A percentile compares a stretch with the other conserved stretches of the same genome.
phyloP scores from a whole-genome alignment of 192 early-diverging fungal species.

The Coemansia sp. region DNA sequence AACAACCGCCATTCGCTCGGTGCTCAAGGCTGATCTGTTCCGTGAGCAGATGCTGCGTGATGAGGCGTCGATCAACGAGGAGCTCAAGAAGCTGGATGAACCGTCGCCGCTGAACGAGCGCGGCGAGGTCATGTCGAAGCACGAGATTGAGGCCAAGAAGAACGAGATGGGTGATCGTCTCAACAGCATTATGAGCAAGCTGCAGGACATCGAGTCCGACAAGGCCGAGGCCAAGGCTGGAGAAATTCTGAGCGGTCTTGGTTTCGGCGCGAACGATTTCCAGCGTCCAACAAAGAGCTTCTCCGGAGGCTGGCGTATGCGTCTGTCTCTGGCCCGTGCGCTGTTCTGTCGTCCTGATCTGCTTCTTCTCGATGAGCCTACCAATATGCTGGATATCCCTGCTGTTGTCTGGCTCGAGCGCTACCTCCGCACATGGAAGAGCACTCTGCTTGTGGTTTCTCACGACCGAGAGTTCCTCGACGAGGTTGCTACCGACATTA shows the following conservation, averaged over 20 bases:
- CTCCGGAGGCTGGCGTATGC: conserved; percentile 99
- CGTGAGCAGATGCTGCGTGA: conserved; percentile 86
- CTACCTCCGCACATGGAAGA: conserved; percentile 88
- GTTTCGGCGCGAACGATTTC: conserved; percentile 79
- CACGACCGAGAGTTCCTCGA: conserved; percentile 99
- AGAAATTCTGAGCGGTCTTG: conserved; percentile 93
- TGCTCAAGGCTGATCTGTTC: conserved; percentile 91
- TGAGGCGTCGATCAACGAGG: conserved; percentile 66
- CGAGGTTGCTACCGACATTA: conserved; percentile 94
- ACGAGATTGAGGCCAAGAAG: conserved; percentile 59
- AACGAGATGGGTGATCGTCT: conserved; percentile 59
- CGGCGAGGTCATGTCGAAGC: conserved; percentile 55
- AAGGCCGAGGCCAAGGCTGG: conserved; percentile 97
- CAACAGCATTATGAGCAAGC: conserved; percentile 79
- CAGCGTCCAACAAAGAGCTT: conserved; percentile 87
- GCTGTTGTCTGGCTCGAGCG: conserved; percentile 98
- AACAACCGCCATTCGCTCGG: conserved; percentile 80
- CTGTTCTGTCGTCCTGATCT: conserved; percentile 95
- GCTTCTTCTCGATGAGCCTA: conserved; percentile 89
- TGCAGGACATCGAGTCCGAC: conserved; percentile 95
- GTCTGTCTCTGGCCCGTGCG: conserved; percentile 92
- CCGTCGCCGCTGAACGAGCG: conserved; percentile 51
- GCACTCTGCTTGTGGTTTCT: conserved; percentile 92
- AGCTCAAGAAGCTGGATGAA: conserved; percentile 43
- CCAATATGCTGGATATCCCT: conserved; percentile 91